Base-by-base conservation (phyloP, 2,329 filamentous ascomycete genomes). In the Massarina eburnea region DNA sequence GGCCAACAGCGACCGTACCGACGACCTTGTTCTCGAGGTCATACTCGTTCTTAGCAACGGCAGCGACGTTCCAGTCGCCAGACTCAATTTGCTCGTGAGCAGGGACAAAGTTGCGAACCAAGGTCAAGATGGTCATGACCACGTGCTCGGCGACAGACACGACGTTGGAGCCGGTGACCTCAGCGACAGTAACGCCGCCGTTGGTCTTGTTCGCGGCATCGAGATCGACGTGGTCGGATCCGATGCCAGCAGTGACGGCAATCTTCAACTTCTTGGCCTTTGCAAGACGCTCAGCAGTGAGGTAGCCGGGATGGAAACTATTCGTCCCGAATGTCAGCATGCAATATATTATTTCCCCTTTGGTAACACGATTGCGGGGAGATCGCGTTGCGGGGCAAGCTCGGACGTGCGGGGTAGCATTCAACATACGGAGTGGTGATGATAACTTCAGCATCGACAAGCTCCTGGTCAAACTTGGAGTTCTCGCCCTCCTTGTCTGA, bases 241-340 rank as follows among this genome's bases (percentile, higher is more conserved):
- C 94, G 70, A 99, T 96, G 79, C 94, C 94, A 63, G 94, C 94
- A 41, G 94, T 99, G 73, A 99, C 77, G 72, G 92, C 92, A 52
- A 99, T 80, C 85, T 97, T 97, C 67, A 99, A 88, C 48, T 99
- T 97, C 88, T 97, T 97, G 61, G 94, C 94, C 80, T 94, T 95
- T 66, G 90, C 90, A 45, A 99, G 85, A 70, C 94, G 91, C 80
- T 97, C 92, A 43, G 89, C 90, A 39, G 89, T 97, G 48, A 99
- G 87, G 81, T 99, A 99, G 57, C 92, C 94, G 43, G 92, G 92
- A 80, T 97, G 92, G 86, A 97, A 97, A 70, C 89, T 95, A 61
- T 52, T 20, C 17, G 42, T 39, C 17, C 35, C 29, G 12, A 29
- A 43, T 14, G 38, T 61, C 43, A 60, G 52, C 52, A 39, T 30